Evolutionary conservation across 2,329 filamentous ascomycete genomes (phyloP).

Genomic region (Ceratocystis destructans): DNA sequence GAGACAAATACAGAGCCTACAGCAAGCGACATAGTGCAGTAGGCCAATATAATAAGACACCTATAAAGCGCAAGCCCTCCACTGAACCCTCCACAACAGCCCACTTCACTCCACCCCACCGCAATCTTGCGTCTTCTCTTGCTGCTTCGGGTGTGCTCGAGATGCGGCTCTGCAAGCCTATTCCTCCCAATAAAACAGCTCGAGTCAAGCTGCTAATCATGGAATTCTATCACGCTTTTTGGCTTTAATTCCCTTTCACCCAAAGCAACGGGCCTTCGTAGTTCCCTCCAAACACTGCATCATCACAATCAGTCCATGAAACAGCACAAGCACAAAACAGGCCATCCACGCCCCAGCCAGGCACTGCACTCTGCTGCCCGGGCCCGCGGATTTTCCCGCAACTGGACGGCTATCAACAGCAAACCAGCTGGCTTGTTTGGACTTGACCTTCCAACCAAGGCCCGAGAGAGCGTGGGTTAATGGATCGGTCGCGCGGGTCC

Average conservation of each 20-base stretch:
- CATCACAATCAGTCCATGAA: too few relatives aligned
- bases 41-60: too few relatives aligned
- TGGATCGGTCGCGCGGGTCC: constrained; percentile 17
- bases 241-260: too few relatives aligned
- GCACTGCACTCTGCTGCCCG: neutral
- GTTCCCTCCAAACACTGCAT: too few relatives aligned
- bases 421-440: neutral
- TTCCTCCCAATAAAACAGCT: too few relatives aligned
- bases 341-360: neutral
- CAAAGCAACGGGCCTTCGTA: too few relatives aligned
- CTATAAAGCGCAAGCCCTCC: neutral
- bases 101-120: too few relatives aligned
- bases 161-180: too few relatives aligned
- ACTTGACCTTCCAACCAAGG: neutral
- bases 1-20: neutral
- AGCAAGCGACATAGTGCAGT: neutral
- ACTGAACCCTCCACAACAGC: neutral
- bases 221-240: too few relatives aligned
- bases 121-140: too few relatives aligned
- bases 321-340: neutral
- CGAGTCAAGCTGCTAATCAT: too few relatives aligned
- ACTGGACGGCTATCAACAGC: neutral
- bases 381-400: constrained; percentile 10
- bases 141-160: too few relatives aligned
- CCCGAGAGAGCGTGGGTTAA: constrained; percentile 13